Evolutionary conservation across 2,329 filamentous ascomycete species (phyloP).

Genomic region (Aschersonia sp.): DNA sequence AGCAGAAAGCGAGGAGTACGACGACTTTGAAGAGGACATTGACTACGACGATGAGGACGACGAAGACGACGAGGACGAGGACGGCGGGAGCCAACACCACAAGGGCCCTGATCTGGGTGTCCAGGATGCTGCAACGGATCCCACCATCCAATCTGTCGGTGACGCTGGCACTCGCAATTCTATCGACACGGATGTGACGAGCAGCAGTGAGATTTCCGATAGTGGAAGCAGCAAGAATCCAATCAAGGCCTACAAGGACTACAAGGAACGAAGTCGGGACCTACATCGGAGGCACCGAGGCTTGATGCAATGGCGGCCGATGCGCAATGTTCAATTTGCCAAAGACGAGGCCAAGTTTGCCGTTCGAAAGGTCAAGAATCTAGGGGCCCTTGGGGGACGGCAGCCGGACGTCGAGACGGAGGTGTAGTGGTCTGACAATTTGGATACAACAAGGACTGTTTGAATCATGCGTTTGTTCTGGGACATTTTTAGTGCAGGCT

Average conservation of each 20-base stretch:
- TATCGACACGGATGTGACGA: slow-evolving; percentile 23
- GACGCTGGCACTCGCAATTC: slow-evolving; percentile 18
- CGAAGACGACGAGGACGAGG: slow-evolving; percentile 18
- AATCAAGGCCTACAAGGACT: slow-evolving; percentile 43
- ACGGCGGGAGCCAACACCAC: slow-evolving; percentile 8
- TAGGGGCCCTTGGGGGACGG: slow-evolving; percentile 63
- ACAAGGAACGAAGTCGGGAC: slow-evolving; percentile 53
- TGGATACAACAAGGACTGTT: too few species aligned
- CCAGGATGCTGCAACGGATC: slow-evolving; percentile 32
- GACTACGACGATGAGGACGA: slow-evolving; percentile 19
- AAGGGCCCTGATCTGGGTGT: slow-evolving; percentile 41
- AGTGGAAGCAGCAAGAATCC: slow-evolving; percentile 34
- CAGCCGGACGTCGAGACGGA: slow-evolving; percentile 84
- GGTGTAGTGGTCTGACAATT: slow-evolving; percentile 17
- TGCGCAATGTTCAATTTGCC: slow-evolving; percentile 72
- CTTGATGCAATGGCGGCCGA: slow-evolving; percentile 89
- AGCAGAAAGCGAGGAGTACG: slow-evolving; percentile 21
- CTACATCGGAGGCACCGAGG: slow-evolving; percentile 78
- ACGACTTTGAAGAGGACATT: slow-evolving; percentile 22
- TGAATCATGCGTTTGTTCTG: too few species aligned
- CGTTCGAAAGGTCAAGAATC: slow-evolving; percentile 58
- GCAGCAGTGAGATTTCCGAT: slow-evolving; percentile 14
- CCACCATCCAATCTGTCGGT: slow-evolving; percentile 5
- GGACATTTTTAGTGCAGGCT: too few species aligned
- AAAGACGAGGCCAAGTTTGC: slow-evolving; percentile 79